Conservation (phyloP, 176 grass and related monocot genomes). For the Otatea glauca region DNA sequence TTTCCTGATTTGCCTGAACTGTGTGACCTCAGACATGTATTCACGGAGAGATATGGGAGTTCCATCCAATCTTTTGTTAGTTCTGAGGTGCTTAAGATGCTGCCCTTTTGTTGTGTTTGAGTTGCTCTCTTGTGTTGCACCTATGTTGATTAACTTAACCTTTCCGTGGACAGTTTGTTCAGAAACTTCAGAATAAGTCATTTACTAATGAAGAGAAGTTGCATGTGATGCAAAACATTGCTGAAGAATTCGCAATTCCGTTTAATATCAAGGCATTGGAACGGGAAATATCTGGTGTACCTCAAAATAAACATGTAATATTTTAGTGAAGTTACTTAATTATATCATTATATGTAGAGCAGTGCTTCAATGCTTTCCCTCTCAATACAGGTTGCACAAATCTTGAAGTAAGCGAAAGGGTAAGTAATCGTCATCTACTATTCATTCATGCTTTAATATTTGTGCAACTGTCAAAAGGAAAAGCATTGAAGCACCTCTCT, state of each 20-base stretch:
- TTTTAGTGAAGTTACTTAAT: conserved; percentile 14
- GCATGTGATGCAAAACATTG: conserved; percentile 70
- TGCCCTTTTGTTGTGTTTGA: conserved; percentile 28
- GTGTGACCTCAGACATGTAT: conserved; percentile 72
- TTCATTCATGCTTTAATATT: too few species aligned
- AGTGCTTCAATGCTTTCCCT: too few species aligned
- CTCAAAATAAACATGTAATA: conserved; percentile 61
- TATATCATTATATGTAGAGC: conserved; percentile 20
- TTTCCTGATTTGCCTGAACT: conserved; percentile 92
- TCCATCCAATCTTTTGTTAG: conserved; percentile 74
- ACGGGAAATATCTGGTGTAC: conserved; percentile 50
- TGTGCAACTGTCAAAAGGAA: too few species aligned
- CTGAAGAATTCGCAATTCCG: conserved; percentile 70
- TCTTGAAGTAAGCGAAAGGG: too few species aligned
- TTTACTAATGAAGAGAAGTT: conserved; percentile 87
- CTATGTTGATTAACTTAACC: conserved; percentile 40
- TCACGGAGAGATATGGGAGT: conserved; percentile 76
- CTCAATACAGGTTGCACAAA: too few species aligned
- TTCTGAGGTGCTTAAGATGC: conserved; percentile 63
- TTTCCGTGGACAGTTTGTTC: conserved; percentile 70
- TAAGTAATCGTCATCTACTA: too few species aligned
- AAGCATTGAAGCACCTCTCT: too few species aligned
- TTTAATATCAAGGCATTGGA: conserved; percentile 62
- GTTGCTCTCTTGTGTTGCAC: conserved; percentile 29
- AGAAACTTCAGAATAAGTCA: conserved; percentile 75